phyloP scores from a whole-genome alignment of 2,329 filamentous ascomycete genomes.

The Sporothrix euskadiensis region DNA sequence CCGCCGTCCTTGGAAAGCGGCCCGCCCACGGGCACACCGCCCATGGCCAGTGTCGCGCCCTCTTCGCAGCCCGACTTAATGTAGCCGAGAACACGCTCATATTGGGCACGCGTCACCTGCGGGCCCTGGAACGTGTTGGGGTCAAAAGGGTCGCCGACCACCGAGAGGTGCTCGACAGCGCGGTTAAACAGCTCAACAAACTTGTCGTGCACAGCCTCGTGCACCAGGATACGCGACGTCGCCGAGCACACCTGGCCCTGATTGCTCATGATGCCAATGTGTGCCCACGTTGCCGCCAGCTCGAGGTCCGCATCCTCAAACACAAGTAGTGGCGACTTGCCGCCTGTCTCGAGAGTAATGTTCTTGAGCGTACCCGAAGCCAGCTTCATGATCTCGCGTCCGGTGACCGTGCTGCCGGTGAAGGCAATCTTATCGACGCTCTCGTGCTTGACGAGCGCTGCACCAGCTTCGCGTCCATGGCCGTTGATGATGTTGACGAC shows the following conservation, averaged over 20 bases:
- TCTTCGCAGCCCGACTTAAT: constrained; percentile 67
- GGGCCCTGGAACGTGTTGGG: constrained; percentile 69
- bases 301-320: constrained; percentile 63
- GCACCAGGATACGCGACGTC: constrained; percentile 61
- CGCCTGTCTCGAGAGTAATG: constrained; percentile 60
- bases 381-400: constrained; percentile 66
- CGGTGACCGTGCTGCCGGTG: constrained; percentile 68
- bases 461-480: constrained; percentile 63
- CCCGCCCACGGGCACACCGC: constrained; percentile 51
- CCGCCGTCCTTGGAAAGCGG: not conserved
- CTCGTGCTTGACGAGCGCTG: constrained; percentile 63
- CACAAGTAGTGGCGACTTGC: constrained; percentile 60
- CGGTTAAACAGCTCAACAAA: constrained; percentile 65
- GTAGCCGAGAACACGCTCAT: constrained; percentile 66
- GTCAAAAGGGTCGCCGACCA: constrained; percentile 68
- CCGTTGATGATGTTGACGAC: constrained; percentile 73
- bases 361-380: constrained; percentile 62
- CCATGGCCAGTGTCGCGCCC: constrained; percentile 62
- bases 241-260: constrained; percentile 63
- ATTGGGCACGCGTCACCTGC: constrained; percentile 67
- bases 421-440: constrained; percentile 73
- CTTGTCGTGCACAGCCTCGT: constrained; percentile 57
- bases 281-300: constrained; percentile 58
- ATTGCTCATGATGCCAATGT: constrained; percentile 54
- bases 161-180: constrained; percentile 56